Evolutionary conservation across 345 rosid species (phyloP), one percentile per base, ranked within the genome.

Genomic region (Populus pruinosa): DNA sequence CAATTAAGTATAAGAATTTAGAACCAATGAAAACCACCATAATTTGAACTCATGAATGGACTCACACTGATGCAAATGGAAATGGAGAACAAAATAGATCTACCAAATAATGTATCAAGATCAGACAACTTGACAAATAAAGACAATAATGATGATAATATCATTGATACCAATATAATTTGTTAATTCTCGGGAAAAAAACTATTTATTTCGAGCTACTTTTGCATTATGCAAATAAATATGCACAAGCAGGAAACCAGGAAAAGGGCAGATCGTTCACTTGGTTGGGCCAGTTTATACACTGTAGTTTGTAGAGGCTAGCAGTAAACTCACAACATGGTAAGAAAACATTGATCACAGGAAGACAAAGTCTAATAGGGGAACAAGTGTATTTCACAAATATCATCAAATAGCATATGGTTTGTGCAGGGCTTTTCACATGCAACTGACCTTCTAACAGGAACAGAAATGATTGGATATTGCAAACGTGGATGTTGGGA

Each of bases 1-100:
- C 66, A 86, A 78, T 55, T n/a, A 78, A 36, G 6, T 69, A 69
- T 61, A 63, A 67, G 68, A 74, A 69, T 73, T 33, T 20, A 66
- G 9, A 63, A 66, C 36, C 56, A 67, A 13, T 65, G 70, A 44
- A 72, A 63, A 70, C 31, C 56, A 80, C 72, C 55, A 72, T 56
- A 77, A 75, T 72, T 18, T 27, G 49, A 6, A 47, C 8, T 17
- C 38, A 61, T 31, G 61, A 29, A 56, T 39, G 64, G 44, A 16
- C 33, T 62, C 73, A 75, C 17, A 68, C 39, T 25, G n/a, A 47
- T 2, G 29, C 55, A 69, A 21, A 50, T 12, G 17, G 8, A 35
- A 71, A 65, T 38, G 27, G 71, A 49, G 50, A 12, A n/a, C 21
- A 53, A 1, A 31, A 47, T 44, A 13, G 44, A 35, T n/a, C 23